Conservation (phyloP, 805 yeast genomes). For the Monosporozyma siamensis region DNA sequence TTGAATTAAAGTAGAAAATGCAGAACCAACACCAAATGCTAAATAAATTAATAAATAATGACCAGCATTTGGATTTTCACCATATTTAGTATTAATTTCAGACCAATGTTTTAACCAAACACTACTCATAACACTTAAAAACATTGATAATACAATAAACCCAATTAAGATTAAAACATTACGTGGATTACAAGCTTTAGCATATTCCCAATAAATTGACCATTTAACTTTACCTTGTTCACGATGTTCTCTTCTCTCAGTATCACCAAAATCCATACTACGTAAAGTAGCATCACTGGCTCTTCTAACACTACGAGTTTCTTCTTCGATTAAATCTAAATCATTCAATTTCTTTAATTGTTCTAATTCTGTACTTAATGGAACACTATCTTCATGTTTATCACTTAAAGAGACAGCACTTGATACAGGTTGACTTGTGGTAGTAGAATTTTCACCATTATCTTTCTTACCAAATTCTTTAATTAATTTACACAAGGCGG, state of each 20-base stretch:
- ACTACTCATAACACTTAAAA: conserved; percentile 56
- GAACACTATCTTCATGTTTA: conserved; percentile 19
- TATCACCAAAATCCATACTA: conserved; percentile 31
- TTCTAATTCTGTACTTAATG: conserved; percentile 24
- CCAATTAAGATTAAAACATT: conserved; percentile 51
- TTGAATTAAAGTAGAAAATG: conserved; percentile 54
- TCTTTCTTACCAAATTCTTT: conserved; percentile 51
- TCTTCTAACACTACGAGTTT: conserved; percentile 41
- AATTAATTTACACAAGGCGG: conserved; percentile 47
- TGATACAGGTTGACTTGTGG: conserved; percentile 4
- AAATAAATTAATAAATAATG: conserved; percentile 70
- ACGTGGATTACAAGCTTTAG: conserved; percentile 71
- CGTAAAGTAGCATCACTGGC: conserved; percentile 44
- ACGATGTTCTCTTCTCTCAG: conserved; percentile 55
- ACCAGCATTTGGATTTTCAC: conserved; percentile 62
- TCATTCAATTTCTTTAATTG: conserved; percentile 25
- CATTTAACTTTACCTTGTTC: conserved; percentile 93
- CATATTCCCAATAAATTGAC: conserved; percentile 74
- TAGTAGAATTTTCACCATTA: conserved; percentile 12
- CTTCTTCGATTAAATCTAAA: conserved; percentile 23
- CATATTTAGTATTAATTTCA: conserved; percentile 65
- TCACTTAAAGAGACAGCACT: conserved; percentile 12
- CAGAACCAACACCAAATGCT: conserved; percentile 59
- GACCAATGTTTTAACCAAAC: conserved; percentile 98
- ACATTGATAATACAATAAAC: conserved; percentile 49